Percentiles rank a stretch among this genome's conserved stretches.
phyloP scores from a whole-genome alignment of 768 basidiomycete species.

The Kwoniella europaea region DNA sequence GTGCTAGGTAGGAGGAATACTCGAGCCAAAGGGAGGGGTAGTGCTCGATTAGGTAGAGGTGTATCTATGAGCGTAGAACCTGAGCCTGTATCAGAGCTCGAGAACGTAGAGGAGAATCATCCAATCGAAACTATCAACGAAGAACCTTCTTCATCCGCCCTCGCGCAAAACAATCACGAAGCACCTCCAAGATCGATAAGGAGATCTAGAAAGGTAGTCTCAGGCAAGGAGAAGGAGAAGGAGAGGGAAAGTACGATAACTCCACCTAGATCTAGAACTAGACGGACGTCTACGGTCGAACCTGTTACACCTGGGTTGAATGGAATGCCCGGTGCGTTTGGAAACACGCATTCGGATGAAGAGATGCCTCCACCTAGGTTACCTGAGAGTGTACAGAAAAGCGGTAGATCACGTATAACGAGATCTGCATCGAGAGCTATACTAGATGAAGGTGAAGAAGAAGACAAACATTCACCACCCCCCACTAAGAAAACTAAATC shows the following conservation, averaged over 20 bases:
- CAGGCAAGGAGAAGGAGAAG: not conserved
- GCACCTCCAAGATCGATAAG: slow-evolving; percentile 16
- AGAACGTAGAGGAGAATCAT: slow-evolving; percentile 5
- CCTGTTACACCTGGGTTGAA: slow-evolving; percentile 6
- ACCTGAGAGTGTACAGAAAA: slow-evolving; percentile 2
- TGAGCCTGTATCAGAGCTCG: not conserved
- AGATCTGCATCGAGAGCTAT: slow-evolving; percentile 39
- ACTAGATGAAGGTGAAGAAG: slow-evolving; percentile 33
- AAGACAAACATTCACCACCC: slow-evolving; percentile 10
- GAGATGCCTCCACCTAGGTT: slow-evolving; percentile 19
- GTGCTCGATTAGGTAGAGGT: slow-evolving; percentile 5
- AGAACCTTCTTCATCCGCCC: slow-evolving; percentile 6
- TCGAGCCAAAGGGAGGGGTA: slow-evolving; percentile 1
- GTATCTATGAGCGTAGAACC: slow-evolving; percentile 18
- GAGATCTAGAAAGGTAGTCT: slow-evolving; percentile 10
- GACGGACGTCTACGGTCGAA: not conserved
- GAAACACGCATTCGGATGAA: not conserved
- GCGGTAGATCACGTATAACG: slow-evolving; percentile 32
- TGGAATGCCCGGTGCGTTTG: slow-evolving; percentile 30
- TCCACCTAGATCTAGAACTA: not conserved
- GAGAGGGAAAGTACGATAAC: slow-evolving; percentile 7
- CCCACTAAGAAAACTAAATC: slow-evolving; percentile 17
- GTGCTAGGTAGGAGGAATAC: not conserved
- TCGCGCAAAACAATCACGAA: not conserved
- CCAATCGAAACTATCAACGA: slow-evolving; percentile 2